Evolutionary conservation across 805 yeast genomes (phyloP).

Genomic region (Candida palmyrensis): DNA sequence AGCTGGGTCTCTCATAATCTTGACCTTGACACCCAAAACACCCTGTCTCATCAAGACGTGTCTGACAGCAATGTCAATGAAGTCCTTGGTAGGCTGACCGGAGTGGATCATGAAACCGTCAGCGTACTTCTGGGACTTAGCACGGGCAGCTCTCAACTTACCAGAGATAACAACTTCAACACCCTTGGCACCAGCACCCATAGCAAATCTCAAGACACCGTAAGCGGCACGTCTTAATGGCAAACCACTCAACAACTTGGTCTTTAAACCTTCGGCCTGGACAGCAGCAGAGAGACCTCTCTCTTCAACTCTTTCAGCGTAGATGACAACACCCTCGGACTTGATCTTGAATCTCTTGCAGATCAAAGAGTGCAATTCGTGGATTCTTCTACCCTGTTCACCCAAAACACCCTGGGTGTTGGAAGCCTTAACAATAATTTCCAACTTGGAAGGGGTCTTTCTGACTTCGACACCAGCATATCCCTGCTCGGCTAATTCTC

Average conservation of each 20-base stretch:
- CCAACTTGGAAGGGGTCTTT: constrained; percentile 96
- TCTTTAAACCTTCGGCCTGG: constrained; percentile 98
- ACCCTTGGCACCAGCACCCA: constrained; percentile 99
- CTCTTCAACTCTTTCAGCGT: constrained; percentile 99
- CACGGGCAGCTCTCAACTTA: constrained; percentile 99
- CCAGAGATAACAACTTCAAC: constrained; percentile 99
- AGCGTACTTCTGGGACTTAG: constrained; percentile 99
- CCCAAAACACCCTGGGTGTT: constrained; percentile 98
- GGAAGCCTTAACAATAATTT: constrained; percentile 97
- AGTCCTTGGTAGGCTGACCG: constrained; percentile 99
- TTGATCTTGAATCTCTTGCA: constrained; percentile 98
- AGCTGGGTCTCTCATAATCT: constrained; percentile 99
- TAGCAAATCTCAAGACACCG: constrained; percentile 99
- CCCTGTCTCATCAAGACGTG: constrained; percentile 99
- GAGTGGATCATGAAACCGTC: constrained; percentile 99
- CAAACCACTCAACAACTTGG: constrained; percentile 97
- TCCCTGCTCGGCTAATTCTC: constrained; percentile 99
- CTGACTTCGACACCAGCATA: constrained; percentile 99
- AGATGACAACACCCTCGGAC: constrained; percentile 88
- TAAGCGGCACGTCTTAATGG: constrained; percentile 99
- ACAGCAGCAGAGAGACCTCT: constrained; percentile 99
- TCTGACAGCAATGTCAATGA: constrained; percentile 98
- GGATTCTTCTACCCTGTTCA: constrained; percentile 99
- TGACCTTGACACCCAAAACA: constrained; percentile 98
- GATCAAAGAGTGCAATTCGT: constrained; percentile 94